A percentile compares a stretch with the other conserved stretches of the same genome.
Evolutionary conservation across 345 rosid species (phyloP).

Genomic region (Eucalyptus leucophloia): DNA sequence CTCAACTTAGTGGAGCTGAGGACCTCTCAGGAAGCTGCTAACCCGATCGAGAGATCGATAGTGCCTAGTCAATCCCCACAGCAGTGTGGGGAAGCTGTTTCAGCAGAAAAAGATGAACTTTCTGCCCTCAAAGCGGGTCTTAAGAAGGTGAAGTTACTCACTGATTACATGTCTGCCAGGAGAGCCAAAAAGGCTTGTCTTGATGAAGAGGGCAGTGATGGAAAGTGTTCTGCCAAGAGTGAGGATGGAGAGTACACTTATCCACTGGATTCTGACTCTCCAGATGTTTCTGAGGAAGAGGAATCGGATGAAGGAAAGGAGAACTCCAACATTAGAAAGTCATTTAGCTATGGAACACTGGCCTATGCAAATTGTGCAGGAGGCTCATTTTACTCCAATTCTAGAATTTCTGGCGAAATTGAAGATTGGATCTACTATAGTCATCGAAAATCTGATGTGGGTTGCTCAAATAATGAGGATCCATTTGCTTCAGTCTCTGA

Average conservation of each 20-base stretch:
- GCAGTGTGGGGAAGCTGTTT: slow-evolving; percentile 26
- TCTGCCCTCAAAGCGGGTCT: slow-evolving; percentile 88
- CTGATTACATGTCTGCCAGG: slow-evolving; percentile 53
- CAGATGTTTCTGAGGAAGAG: slow-evolving; percentile 70
- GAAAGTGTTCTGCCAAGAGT: slow-evolving; percentile 53
- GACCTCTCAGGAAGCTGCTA: slow-evolving; percentile 41
- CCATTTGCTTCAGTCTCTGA: slow-evolving; percentile 28
- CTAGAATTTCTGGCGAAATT: slow-evolving; percentile 27
- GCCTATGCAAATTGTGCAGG: slow-evolving; percentile 72
- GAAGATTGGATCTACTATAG: slow-evolving; percentile 86
- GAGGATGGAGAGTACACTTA: slow-evolving; percentile 66
- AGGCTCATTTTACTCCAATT: slow-evolving; percentile 48
- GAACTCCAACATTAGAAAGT: slow-evolving; percentile 30
- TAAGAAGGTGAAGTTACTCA: slow-evolving; percentile 74
- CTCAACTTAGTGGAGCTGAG: slow-evolving; percentile 66
- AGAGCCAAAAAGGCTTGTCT: slow-evolving; percentile 54
- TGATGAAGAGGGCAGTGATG: slow-evolving; percentile 61
- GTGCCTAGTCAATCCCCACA: slow-evolving; percentile 48
- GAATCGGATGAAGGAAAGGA: slow-evolving; percentile 71
- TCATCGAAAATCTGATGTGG: slow-evolving; percentile 61
- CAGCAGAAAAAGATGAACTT: slow-evolving; percentile 53
- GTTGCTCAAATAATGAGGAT: slow-evolving; percentile 30
- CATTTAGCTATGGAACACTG: slow-evolving; percentile 76
- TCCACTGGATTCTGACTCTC: slow-evolving; percentile 79
- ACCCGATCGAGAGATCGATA: slow-evolving; percentile 34